phyloP scores from a whole-genome alignment of 176 grass and related monocot species.

The Saccharum officinarum region DNA sequence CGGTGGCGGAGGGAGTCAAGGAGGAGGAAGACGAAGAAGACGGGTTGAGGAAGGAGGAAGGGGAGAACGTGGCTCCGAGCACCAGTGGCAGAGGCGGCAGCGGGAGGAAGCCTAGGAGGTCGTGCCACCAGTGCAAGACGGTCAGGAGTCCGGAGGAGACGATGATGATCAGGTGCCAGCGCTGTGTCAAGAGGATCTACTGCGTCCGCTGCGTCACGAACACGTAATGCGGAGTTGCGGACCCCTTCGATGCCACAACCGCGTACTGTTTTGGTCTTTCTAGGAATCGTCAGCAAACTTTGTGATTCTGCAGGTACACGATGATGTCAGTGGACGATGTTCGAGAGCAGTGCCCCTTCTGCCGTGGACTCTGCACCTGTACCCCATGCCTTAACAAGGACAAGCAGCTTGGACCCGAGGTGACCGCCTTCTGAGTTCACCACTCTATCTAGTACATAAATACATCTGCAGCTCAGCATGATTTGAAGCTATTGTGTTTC shows the following conservation, averaged over 20 bases:
- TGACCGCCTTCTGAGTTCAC: slow-evolving; percentile 11
- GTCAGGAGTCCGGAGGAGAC: neutral
- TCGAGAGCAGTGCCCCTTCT: slow-evolving; percentile 34
- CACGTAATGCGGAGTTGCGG: neutral
- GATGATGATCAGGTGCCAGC: slow-evolving; percentile 33
- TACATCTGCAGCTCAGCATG: neutral
- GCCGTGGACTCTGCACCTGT: slow-evolving; percentile 38
- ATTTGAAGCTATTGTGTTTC: neutral
- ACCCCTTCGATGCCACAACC: neutral
- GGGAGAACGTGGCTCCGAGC: neutral
- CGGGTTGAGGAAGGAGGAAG: neutral
- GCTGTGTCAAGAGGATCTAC: slow-evolving; percentile 34
- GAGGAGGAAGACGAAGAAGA: too few relatives aligned
- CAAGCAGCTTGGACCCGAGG: slow-evolving; percentile 22
- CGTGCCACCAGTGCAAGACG: slow-evolving; percentile 42
- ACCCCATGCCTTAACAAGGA: neutral
- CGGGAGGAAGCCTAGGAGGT: neutral
- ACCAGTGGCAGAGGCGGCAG: neutral
- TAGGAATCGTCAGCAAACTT: neutral
- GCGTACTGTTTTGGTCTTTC: neutral
- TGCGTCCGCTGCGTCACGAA: slow-evolving; percentile 31
- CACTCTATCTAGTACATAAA: neutral
- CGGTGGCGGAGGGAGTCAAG: neutral
- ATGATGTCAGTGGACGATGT: slow-evolving; percentile 5
- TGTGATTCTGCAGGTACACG: slow-evolving; percentile 45